Conservation (phyloP, 2,329 filamentous ascomycete species). For the Fusarium zealandicum region DNA sequence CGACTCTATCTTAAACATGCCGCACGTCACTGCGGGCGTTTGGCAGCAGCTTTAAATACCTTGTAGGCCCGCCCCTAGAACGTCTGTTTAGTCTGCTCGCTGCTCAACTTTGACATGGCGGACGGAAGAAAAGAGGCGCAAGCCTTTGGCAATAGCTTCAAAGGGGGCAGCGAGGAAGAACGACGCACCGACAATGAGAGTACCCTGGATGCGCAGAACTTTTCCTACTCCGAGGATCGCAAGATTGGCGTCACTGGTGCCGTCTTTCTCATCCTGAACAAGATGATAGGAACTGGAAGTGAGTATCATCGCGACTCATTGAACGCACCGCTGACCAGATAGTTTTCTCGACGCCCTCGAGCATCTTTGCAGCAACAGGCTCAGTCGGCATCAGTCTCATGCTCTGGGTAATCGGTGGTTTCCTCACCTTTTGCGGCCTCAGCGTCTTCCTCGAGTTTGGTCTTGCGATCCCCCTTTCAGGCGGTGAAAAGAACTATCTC, state of each 20-base stretch:
- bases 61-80: not conserved
- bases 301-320: conserved; percentile 31
- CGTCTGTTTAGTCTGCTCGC: not conserved
- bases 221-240: conserved; percentile 50
- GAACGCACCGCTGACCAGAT: not conserved
- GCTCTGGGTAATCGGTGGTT: conserved; percentile 49
- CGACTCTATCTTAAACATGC: not conserved
- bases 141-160: not conserved
- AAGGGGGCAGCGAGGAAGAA: conserved; percentile 31
- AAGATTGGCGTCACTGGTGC: conserved; percentile 62
- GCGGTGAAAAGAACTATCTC: conserved; percentile 72
- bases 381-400: conserved; percentile 54
- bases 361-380: conserved; percentile 59
- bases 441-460: conserved; percentile 71
- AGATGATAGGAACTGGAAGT: conserved; percentile 67
- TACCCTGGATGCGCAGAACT: conserved; percentile 52
- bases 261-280: conserved; percentile 63
- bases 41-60: not conserved
- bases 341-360: conserved; percentile 64
- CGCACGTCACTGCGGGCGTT: conserved; percentile 9
- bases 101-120: conserved; percentile 19
- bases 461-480: conserved; percentile 66
- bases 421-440: conserved; percentile 65
- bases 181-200: conserved; percentile 29
- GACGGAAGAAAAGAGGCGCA: conserved; percentile 14